Conservation (phyloP, 2,329 filamentous ascomycete genomes). For the Clonostachys rosea region DNA sequence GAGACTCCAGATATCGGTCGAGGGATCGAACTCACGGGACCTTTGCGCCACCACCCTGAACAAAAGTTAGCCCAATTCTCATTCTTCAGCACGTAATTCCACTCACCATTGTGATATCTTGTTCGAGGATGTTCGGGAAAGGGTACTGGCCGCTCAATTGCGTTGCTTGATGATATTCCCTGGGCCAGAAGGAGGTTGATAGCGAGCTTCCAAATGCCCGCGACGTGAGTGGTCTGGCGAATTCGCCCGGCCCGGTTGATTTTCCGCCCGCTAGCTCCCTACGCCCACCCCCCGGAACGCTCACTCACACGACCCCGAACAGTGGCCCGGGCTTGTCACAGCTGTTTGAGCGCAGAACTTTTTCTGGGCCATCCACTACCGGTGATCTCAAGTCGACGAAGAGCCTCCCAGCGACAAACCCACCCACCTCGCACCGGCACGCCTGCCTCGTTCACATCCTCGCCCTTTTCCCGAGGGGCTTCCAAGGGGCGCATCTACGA, state of each 20-base stretch:
- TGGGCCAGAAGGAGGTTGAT: neutral
- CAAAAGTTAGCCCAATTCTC: neutral
- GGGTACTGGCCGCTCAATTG: slow-evolving; percentile 18
- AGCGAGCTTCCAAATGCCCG: slow-evolving; percentile 3
- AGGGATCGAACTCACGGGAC: slow-evolving; percentile 41
- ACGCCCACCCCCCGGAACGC: neutral
- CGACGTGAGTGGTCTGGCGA: neutral
- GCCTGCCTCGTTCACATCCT: too few relatives aligned
- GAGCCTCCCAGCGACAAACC: slow-evolving; percentile 1
- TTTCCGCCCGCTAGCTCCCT: neutral
- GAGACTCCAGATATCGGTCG: slow-evolving; percentile 2
- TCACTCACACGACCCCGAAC: neutral
- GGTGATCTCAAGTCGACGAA: neutral
- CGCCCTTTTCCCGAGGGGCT: neutral
- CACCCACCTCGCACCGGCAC: too few relatives aligned
- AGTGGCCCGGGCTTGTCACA: too few relatives aligned
- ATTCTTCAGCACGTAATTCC: too few relatives aligned
- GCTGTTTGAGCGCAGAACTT: too few relatives aligned
- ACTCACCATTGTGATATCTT: slow-evolving; percentile 50
- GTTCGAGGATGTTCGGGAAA: slow-evolving; percentile 23
- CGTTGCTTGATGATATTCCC: slow-evolving; percentile 7
- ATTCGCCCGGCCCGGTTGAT: neutral
- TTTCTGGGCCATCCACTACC: too few relatives aligned
- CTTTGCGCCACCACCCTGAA: slow-evolving; percentile 70
- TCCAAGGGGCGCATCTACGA: neutral